These are phyloP conservation scores for Pseudoscleropodium purum DNA, from an alignment of 225 moss, liverwort and hornwort species.

Conservation along the genomic window DNA sequence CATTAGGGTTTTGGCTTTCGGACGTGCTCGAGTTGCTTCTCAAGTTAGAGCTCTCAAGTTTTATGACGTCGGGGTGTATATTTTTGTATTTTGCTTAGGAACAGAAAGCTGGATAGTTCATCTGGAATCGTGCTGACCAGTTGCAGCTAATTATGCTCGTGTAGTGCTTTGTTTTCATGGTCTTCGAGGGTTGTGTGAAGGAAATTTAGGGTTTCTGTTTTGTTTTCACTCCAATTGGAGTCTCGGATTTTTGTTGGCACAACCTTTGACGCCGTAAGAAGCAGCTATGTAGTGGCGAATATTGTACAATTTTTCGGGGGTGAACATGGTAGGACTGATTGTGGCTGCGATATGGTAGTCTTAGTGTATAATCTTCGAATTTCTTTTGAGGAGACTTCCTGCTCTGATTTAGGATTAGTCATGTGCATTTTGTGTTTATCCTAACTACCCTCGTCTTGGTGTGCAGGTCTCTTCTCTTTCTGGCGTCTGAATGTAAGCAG, in stretches of 20 bases:
- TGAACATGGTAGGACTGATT: not conserved
- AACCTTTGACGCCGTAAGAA: not conserved
- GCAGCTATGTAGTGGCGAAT: not conserved
- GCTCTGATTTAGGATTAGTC: not conserved
- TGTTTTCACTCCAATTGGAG: not conserved
- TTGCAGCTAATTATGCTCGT: not conserved
- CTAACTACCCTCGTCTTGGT: not conserved
- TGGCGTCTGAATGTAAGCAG: not conserved
- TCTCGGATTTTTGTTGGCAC: not conserved
- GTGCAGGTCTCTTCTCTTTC: constrained; percentile 7
- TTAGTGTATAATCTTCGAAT: not conserved
- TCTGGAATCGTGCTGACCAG: not conserved
- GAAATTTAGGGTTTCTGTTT: not conserved
- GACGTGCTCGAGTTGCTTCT: not conserved
- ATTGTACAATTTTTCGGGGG: not conserved
- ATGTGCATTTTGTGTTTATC: not conserved
- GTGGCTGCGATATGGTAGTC: not conserved
- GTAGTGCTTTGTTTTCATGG: not conserved
- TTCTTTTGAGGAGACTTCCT: not conserved
- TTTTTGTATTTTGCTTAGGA: not conserved
- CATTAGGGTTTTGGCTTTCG: not conserved
- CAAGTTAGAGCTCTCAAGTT: not conserved
- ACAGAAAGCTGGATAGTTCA: not conserved
- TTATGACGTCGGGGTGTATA: not conserved
- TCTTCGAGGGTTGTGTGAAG: not conserved